A percentile compares a stretch with the other conserved stretches of the same genome.
These are phyloP conservation scores for Saccharomyces pastorianus DNA, from an alignment of 1,139 yeast genomes.

Conservation along the genomic window DNA sequence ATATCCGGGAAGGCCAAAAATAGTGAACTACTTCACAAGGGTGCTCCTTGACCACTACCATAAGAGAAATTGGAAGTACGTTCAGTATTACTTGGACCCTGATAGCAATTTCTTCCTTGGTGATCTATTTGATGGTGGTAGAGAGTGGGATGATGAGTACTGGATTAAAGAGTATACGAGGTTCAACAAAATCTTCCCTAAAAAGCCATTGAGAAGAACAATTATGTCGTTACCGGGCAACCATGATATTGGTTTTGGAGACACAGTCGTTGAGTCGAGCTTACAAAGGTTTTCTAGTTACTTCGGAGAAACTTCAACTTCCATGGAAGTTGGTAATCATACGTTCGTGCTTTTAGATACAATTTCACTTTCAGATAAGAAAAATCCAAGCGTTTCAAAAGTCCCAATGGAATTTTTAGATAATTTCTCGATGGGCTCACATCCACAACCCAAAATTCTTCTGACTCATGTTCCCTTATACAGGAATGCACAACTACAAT, in stretches of 20 bases:
- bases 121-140: conserved; percentile 90
- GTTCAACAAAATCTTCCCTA: conserved; percentile 55
- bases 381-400: conserved; percentile 36
- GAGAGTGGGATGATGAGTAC: conserved; percentile 65
- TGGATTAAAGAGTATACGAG: conserved; percentile 73
- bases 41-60: conserved; percentile 60
- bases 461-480: conserved; percentile 75
- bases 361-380: conserved; percentile 58
- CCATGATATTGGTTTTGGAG: conserved; percentile 91
- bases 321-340: conserved; percentile 61
- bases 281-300: conserved; percentile 55
- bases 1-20: conserved; percentile 48
- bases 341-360: conserved; percentile 72
- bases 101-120: conserved; percentile 76
- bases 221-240: conserved; percentile 76
- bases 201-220: conserved; percentile 40
- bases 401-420: conserved; percentile 35
- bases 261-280: conserved; percentile 46
- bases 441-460: conserved; percentile 53
- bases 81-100: conserved; percentile 58
- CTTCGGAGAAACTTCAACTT: conserved; percentile 64
- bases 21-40: conserved; percentile 41
- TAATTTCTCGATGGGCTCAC: conserved; percentile 23
- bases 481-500: conserved; percentile 44
- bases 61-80: conserved; percentile 61